phyloP scores from a whole-genome alignment of 139 green algal genomes.

The Chlamydomonas sp. region DNA sequence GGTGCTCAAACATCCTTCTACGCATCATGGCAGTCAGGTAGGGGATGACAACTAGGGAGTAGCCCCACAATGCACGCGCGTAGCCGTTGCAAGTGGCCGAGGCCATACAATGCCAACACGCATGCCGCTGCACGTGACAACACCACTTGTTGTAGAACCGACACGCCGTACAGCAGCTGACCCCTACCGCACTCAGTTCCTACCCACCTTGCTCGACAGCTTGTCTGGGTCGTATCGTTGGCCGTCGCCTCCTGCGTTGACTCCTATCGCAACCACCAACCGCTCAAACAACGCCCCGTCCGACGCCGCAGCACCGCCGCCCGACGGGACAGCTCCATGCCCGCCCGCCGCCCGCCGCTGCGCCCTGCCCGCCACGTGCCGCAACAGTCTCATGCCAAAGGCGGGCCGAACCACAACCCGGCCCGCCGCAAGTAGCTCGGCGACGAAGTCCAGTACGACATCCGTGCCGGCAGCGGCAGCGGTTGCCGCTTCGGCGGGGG shows the following conservation, averaged over 20 bases:
- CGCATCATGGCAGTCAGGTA: no score
- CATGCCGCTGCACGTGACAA: no score
- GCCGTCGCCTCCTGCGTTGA: slow-evolving; percentile 16
- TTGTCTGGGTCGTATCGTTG: slow-evolving; percentile 11
- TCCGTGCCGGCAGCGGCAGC: background rate
- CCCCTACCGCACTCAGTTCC: background rate
- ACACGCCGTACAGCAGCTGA: background rate
- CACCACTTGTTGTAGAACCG: no score
- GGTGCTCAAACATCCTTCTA: no score
- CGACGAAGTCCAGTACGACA: slow-evolving; percentile 54
- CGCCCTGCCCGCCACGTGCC: slow-evolving; percentile 24
- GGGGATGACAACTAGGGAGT: no score
- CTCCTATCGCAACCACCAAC: slow-evolving; percentile 42
- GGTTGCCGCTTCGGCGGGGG: background rate
- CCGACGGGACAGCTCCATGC: background rate
- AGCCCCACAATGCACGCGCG: no score
- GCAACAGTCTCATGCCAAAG: slow-evolving; percentile 50
- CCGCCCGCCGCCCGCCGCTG: background rate
- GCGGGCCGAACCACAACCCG: slow-evolving; percentile 45
- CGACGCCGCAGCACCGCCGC: background rate
- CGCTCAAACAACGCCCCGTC: slow-evolving; percentile 39
- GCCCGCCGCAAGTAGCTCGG: slow-evolving; percentile 41
- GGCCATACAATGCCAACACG: no score
- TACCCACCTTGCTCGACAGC: slow-evolving; percentile 14
- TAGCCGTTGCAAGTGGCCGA: no score